phyloP scores from a whole-genome alignment of 768 basidiomycete genomes.

The Suillus subalutaceus region DNA sequence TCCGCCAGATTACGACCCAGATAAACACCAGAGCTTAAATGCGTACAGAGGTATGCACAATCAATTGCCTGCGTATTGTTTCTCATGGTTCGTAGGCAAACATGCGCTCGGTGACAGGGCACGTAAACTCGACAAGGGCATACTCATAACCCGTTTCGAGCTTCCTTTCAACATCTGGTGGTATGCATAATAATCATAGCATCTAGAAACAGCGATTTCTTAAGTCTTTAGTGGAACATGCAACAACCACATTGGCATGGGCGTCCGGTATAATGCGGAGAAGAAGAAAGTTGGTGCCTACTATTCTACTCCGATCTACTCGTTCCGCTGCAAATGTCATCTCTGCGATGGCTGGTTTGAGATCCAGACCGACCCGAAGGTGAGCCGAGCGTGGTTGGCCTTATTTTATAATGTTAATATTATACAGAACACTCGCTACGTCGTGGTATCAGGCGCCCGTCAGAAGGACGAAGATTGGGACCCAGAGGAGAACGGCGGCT shows the following conservation, averaged over 20 bases:
- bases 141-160: conserved; percentile 94
- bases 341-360: conserved; percentile 97
- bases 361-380: conserved; percentile 97
- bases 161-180: conserved; percentile 97
- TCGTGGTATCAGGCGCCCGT: conserved; percentile 90
- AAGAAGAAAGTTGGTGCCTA: conserved; percentile 97
- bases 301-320: conserved; percentile 92
- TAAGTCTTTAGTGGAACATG: conserved; percentile 73
- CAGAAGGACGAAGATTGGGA: conserved; percentile 97
- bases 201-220: conserved; percentile 8
- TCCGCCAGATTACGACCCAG: conserved; percentile 74
- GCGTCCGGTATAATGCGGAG: conserved; percentile 99
- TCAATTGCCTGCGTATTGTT: conserved; percentile 9
- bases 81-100: conserved; percentile 59
- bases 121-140: conserved; percentile 94
- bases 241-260: conserved; percentile 97
- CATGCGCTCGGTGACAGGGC: conserved; percentile 94
- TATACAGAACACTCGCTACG: conserved; percentile 88
- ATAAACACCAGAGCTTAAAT: conserved; percentile 73
- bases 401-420: neutral
- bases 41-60: conserved; percentile 61
- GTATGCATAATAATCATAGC: conserved; percentile 44
- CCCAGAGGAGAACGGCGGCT: conserved; percentile 94
- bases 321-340: conserved; percentile 98
- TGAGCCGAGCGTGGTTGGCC: conserved; percentile 28